Evolutionary conservation across 2,329 filamentous ascomycete genomes (phyloP), one percentile per base, ranked within the genome.

Genomic region (Calonectria crousiana): DNA sequence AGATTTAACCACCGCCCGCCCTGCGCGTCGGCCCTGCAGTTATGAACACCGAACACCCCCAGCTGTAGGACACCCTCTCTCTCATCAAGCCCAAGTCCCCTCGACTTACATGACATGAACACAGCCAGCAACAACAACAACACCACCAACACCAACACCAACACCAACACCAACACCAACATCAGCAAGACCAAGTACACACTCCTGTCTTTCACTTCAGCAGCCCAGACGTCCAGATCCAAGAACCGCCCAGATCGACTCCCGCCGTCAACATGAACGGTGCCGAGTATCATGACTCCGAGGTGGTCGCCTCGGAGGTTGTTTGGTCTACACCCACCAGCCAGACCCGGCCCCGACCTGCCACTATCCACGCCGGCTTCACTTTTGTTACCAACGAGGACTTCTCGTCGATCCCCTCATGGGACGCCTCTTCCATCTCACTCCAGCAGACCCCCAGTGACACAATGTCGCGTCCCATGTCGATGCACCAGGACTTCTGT

Each of bases 361-460:
- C 89, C 53, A 91, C 90, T 49, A 91, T 92, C 72, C 90, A 92
- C 77, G 90, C 92, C 80, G 89, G 88, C 67, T 92, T 92, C 80
- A 89, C 90, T 23, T 92, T 90, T 83, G 90, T 88, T 79, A 84
- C 90, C 75, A 86, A 86, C 44, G 90, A 91, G 75, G 87, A 90
- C 56, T 90, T 87, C 76, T 85, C 86, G 58, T 85, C 87, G 6
- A 81, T 92, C 58, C 86, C 89, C 20, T 87, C 89, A 3, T 93
- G 91, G 91, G 90, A 92, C 78, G 86, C 90, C 30, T 88, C 89
- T 47, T 87, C 86, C 6, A 82, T 91, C 77, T 87, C 88, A 13
- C 84, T 90, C 79, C 88, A 89, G 75, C 84, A 86, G 74, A 88
- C 87, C 0, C 86, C 88, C 20, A 89, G 85, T 78, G 89, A 91